Base-by-base conservation (phyloP, 192 early-diverging fungal species). In the Coemansia sp. region DNA sequence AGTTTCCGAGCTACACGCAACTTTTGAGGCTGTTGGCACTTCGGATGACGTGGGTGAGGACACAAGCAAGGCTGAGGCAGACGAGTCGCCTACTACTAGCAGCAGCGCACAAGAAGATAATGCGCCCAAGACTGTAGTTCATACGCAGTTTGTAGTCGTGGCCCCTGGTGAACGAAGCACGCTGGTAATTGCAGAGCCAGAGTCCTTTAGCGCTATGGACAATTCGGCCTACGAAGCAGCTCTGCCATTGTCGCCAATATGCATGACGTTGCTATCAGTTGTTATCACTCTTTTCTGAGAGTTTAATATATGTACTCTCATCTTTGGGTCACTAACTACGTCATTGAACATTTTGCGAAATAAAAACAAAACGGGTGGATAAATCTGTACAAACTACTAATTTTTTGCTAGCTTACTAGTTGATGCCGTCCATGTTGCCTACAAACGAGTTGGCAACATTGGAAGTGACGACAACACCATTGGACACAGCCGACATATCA, bases 131-230 rank as follows among this genome's bases (percentile, higher is more conserved):
- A 69, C 67, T n/a, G 59, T 69, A 7, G 43, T 69, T 13, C 67
- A 39, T 17, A 69, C 67, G 32, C 67, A 69, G 59, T 61, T 69
- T 49, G 43, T 69, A 13, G 67, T 69, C 11, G 67, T 69, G 44
- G 67, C 67, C 4, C 59, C 67, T 32, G 67, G 60, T 52, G 47
- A 32, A 17, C 35, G 37, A 19, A 61, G 37, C 59, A 61, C 59
- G n/a, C 19, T 69, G 28, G 11, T 62, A 4, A 42, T 69, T 5
- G 33, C 58, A 3, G 67, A 69, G 44, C 59, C 59, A 38, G 30
- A 58, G 2, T 9, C 10, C 9, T 33, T 62, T n/a, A 43, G 42
- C 32, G 67, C 52, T 13, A 10, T 60, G 17, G 67, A 61, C 13
- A 62, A 14, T 43, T 61, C 59, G 2, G 59, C 59, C 17, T 23